Percentiles rank a stretch among this genome's conserved stretches.
Conservation (phyloP, 2,329 filamentous ascomycete species). For the Zarea fungicola region DNA sequence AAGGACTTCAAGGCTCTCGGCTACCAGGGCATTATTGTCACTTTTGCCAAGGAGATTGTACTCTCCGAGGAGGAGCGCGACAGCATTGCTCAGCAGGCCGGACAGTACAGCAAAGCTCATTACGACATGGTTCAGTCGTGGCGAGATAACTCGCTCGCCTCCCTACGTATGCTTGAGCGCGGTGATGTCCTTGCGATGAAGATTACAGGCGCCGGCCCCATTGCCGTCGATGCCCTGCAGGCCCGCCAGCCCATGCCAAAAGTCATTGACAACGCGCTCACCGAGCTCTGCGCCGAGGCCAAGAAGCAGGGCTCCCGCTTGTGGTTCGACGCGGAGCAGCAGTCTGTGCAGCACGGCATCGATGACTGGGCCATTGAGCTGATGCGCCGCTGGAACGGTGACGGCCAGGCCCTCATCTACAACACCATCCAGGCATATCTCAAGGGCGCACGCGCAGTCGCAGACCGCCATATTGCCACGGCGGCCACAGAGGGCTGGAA, state of each 20-base stretch:
- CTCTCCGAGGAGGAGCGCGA: conserved; percentile 21
- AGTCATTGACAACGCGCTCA: conserved; percentile 59
- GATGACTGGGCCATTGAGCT: conserved; percentile 68
- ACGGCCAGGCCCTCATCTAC: conserved; percentile 61
- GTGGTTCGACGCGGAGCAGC: conserved; percentile 75
- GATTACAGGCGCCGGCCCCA: conserved; percentile 70
- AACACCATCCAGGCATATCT: conserved; percentile 68
- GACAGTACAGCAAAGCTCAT: conserved; percentile 7
- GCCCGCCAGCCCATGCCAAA: conserved; percentile 53
- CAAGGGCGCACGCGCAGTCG: conserved; percentile 47
- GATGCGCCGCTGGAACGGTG: conserved; percentile 64
- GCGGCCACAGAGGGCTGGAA: conserved; percentile 53
- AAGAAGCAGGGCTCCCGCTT: conserved; percentile 59
- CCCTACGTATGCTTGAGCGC: conserved; percentile 31
- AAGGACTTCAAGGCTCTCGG: conserved; percentile 41
- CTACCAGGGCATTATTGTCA: conserved; percentile 47
- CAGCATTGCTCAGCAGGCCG: conserved; percentile 19
- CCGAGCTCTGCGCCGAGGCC: conserved; percentile 63
- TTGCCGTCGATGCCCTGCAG: conserved; percentile 59
- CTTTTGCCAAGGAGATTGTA: conserved; percentile 46
- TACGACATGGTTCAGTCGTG: conserved; percentile 37
- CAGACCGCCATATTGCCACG: conserved; percentile 49
- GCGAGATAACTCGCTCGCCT: conserved; percentile 48
- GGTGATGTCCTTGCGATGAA: conserved; percentile 57
- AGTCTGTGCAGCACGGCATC: conserved; percentile 65